phyloP scores from a whole-genome alignment of 495 filamentous ascomycete genomes.

The Mytilinidion resinicola region DNA sequence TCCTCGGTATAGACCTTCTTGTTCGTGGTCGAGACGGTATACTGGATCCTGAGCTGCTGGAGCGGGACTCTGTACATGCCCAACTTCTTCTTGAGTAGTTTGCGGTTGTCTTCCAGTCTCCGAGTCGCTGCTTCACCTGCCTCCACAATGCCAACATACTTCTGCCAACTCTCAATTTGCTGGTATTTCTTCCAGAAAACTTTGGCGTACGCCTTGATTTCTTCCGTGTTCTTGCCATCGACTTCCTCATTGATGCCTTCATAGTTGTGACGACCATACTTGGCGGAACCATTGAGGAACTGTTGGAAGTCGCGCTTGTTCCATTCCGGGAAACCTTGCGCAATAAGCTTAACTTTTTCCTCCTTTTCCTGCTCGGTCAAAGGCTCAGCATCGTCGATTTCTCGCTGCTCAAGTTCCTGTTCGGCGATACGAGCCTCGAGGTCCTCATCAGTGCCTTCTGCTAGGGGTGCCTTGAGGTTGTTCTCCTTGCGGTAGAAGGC shows the following conservation, averaged over 20 bases:
- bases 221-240: constrained; percentile 78
- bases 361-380: constrained; percentile 85
- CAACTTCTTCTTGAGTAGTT: constrained; percentile 93
- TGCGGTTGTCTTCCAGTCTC: constrained; percentile 85
- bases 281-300: constrained; percentile 90
- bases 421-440: constrained; percentile 80
- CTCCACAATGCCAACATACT: constrained; percentile 81
- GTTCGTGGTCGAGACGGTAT: constrained; percentile 97
- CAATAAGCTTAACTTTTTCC: constrained; percentile 70
- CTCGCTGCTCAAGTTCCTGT: constrained; percentile 76
- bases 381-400: constrained; percentile 85
- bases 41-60: constrained; percentile 97
- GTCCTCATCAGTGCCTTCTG: constrained; percentile 78
- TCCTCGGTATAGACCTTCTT: constrained; percentile 99
- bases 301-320: constrained; percentile 97
- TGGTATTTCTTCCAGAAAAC: constrained; percentile 91
- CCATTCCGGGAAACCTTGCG: constrained; percentile 88
- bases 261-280: constrained; percentile 81
- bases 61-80: constrained; percentile 90
- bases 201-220: constrained; percentile 83
- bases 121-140: constrained; percentile 82
- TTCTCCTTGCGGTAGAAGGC: constrained; percentile 95
- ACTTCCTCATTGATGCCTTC: constrained; percentile 80
- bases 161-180: constrained; percentile 80
- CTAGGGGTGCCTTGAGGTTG: constrained; percentile 78